Evolutionary conservation across 2,329 filamentous ascomycete genomes (phyloP), one percentile per base, ranked within the genome.

Genomic region (Scopulariopsis brevicaulis): DNA sequence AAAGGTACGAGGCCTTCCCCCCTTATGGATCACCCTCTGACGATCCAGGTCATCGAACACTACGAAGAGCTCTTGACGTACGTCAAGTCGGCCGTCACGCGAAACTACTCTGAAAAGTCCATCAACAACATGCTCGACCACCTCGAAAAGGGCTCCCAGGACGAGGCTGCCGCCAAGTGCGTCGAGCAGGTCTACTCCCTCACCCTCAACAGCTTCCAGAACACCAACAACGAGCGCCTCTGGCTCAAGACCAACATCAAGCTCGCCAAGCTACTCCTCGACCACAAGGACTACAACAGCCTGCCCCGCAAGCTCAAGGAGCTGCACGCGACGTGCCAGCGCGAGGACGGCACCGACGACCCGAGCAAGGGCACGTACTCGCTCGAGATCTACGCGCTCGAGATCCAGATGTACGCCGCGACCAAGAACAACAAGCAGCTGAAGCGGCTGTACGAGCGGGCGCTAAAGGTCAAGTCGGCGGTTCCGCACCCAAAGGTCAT

Each of bases 221-320:
- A 85, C 70, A 96, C 92, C 43, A 97, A 97, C 74, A 97, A 97
- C 70, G 94, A 99, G 74, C 84, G 94, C 62, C 76, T 99, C 58
- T 97, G 93, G 90, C 80, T 99, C 59, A 97, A 97, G 78, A 99
- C 94, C 4, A 97, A 96, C 70, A 95, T 96, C 70, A 99, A 99
- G 76, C 82, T 97, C 24, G 90, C 90, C 46, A 90, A 92, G 68
- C 80, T 99, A 18, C 90, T 93, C 73, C 80, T 99, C 32, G 93
- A 96, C 64, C 86, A 91, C 62, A 95, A 94, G 69, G 89, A 96
- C 69, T 97, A 96, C 70, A 72, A 75, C 6, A 81, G 87, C 14
- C 81, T 96, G 20, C 85, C 84, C 20, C 90, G 85, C 70, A 96
- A 96, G 69, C 81, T 97, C 11, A 82, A 86, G 37, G 91, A 96